A percentile compares a stretch with the other conserved stretches of the same genome.
Conservation (phyloP, 2,329 filamentous ascomycete species). For the Aspergillus thermomutatus region DNA sequence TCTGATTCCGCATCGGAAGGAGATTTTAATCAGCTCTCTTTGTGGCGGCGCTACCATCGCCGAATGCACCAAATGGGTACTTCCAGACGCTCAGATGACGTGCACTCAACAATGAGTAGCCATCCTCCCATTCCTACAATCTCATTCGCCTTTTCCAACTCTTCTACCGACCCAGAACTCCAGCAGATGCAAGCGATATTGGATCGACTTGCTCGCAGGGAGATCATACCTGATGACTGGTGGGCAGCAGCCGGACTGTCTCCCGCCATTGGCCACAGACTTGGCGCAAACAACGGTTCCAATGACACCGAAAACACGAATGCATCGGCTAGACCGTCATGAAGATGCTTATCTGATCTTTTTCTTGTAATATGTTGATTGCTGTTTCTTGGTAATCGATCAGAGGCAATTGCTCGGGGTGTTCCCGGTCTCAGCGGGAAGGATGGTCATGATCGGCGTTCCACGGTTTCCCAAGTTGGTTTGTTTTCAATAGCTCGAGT, state of each 20-base stretch:
- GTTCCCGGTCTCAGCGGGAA: slow-evolving; percentile 8
- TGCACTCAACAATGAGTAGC: slow-evolving; percentile 32
- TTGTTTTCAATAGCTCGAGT: background rate
- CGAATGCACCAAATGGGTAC: slow-evolving; percentile 17
- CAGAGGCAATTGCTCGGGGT: background rate
- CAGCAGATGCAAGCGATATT: slow-evolving; percentile 70
- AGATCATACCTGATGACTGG: slow-evolving; percentile 79
- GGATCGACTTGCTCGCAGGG: slow-evolving; percentile 63
- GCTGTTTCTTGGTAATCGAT: slow-evolving; percentile 3
- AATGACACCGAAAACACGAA: slow-evolving; percentile 19
- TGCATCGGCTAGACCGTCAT: slow-evolving; percentile 12
- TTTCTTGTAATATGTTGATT: background rate
- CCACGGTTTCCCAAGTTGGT: background rate
- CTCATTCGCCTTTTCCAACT: slow-evolving; percentile 29
- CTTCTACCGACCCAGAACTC: slow-evolving; percentile 39
- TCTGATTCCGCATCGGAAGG: slow-evolving; percentile 33
- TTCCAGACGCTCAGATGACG: slow-evolving; percentile 20
- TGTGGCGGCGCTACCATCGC: slow-evolving; percentile 18
- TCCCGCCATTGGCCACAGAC: slow-evolving; percentile 46
- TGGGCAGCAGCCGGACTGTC: slow-evolving; percentile 70
- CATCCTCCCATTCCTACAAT: slow-evolving; percentile 33
- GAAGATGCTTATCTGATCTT: slow-evolving; percentile 1
- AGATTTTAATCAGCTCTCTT: slow-evolving; percentile 18
- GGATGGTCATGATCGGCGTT: background rate
- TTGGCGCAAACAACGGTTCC: slow-evolving; percentile 23